These are phyloP conservation scores for Rhizopogon vesiculosus DNA, from an alignment of 768 basidiomycete species.

Conservation along the genomic window DNA sequence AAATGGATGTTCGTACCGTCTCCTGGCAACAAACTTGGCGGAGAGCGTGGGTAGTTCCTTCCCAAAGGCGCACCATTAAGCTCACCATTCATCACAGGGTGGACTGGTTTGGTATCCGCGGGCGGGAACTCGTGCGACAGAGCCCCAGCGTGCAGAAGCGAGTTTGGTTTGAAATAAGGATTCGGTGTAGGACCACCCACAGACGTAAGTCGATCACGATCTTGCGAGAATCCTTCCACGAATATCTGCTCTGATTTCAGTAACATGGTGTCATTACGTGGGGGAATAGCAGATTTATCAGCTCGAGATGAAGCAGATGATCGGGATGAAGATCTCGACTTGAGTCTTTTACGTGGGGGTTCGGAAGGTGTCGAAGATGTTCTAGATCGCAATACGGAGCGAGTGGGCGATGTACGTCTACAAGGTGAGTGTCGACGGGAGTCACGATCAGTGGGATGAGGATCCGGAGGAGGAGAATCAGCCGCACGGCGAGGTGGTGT, in stretches of 20 bases:
- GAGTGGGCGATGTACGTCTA: conserved; percentile 13
- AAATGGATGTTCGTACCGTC: neutral
- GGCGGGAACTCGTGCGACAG: conserved; percentile 19
- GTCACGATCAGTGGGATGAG: conserved; percentile 7
- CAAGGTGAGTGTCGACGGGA: conserved; percentile 1
- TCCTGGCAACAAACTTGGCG: neutral
- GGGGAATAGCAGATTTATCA: conserved; percentile 24
- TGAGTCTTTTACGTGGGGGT: conserved; percentile 27
- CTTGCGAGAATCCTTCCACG: neutral
- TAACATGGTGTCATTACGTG: conserved; percentile 4
- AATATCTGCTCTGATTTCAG: neutral
- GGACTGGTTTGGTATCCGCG: conserved; percentile 14
- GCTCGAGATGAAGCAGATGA: conserved; percentile 40
- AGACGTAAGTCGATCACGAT: neutral
- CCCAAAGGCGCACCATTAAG: conserved; percentile 9
- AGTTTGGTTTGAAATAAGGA: conserved; percentile 6
- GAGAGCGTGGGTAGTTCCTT: neutral
- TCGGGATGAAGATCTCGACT: conserved; percentile 46
- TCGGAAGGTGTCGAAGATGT: conserved; percentile 25
- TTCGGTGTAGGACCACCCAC: conserved; percentile 1
- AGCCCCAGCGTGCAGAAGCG: conserved; percentile 12
- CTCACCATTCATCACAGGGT: conserved; percentile 9
- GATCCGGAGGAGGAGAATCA: conserved; percentile 21
- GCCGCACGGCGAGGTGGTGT: conserved; percentile 24
- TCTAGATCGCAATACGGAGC: conserved; percentile 19